These are phyloP conservation scores for Penicillium pulvis DNA, from an alignment of 495 filamentous ascomycete species.

Conservation along the genomic window DNA sequence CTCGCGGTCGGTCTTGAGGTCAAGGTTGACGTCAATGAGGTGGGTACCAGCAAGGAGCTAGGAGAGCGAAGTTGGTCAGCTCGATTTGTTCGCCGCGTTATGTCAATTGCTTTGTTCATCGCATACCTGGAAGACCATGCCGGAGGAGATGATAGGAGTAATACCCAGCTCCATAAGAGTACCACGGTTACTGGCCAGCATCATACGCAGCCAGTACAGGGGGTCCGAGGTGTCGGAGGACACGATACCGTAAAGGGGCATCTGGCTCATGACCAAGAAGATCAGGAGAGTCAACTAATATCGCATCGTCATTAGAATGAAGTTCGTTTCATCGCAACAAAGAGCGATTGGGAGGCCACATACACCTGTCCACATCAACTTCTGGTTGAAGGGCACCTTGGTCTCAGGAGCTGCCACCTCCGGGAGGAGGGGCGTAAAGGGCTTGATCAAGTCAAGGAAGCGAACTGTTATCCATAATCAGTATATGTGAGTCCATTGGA, in stretches of 20 bases:
- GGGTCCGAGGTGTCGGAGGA: slow-evolving; percentile 97
- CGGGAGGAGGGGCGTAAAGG: slow-evolving; percentile 97
- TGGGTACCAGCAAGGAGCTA: slow-evolving; percentile 96
- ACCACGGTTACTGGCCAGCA: slow-evolving; percentile 98
- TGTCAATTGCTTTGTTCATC: slow-evolving; percentile 3
- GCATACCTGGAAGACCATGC: slow-evolving; percentile 95
- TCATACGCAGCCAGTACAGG: slow-evolving; percentile 99
- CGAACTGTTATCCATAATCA: slow-evolving; percentile 65
- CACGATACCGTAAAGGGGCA: slow-evolving; percentile 95
- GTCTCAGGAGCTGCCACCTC: slow-evolving; percentile 96
- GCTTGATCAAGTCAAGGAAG: slow-evolving; percentile 99
- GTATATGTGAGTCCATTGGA: slow-evolving; percentile 35
- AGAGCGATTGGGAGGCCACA: slow-evolving; percentile 28
- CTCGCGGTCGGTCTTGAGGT: slow-evolving; percentile 99
- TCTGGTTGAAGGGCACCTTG: slow-evolving; percentile 98
- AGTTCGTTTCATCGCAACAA: slow-evolving; percentile 17
- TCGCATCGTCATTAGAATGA: slow-evolving; percentile 34
- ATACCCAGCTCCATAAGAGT: slow-evolving; percentile 99
- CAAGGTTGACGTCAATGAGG: slow-evolving; percentile 98
- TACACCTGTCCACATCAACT: slow-evolving; percentile 98
- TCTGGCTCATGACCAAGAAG: slow-evolving; percentile 99
- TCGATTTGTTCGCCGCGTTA: slow-evolving; percentile 9
- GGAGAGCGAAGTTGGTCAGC: slow-evolving; percentile 19
- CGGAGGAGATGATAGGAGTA: slow-evolving; percentile 97
- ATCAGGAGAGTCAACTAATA: slow-evolving; percentile 86